Conservation (phyloP, 2,329 filamentous ascomycete species). For the Pseudocercospora cruenta region DNA sequence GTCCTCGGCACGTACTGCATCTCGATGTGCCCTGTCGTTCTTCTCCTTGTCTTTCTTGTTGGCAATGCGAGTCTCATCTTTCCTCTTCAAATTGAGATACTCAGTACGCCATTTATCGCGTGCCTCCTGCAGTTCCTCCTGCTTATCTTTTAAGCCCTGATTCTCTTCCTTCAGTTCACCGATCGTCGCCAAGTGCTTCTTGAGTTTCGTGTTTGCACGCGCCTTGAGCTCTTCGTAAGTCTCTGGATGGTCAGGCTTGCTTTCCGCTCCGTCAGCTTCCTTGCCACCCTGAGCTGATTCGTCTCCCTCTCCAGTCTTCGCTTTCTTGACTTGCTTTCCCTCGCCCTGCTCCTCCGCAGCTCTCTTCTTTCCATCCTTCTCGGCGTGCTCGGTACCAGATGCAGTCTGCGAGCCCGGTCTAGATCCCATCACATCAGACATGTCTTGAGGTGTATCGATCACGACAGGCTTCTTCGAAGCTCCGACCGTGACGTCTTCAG, state of each 20-base stretch:
- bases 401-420: not conserved
- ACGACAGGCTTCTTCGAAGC: not conserved
- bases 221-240: not conserved
- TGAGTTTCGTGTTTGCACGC: constrained; percentile 12
- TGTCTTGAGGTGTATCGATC: not conserved
- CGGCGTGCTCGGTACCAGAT: not conserved
- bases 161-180: constrained; percentile 1
- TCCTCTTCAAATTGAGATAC: not conserved
- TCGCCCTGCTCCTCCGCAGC: not conserved
- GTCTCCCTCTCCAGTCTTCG: not conserved
- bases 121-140: not conserved
- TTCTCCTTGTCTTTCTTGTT: constrained; percentile 8
- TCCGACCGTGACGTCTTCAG: not conserved
- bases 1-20: not conserved
- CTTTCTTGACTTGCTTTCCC: constrained; percentile 9
- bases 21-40: not conserved
- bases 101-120: not conserved
- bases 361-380: constrained; percentile 12
- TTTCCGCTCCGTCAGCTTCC: not conserved
- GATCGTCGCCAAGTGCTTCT: not conserved
- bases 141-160: not conserved
- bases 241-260: not conserved
- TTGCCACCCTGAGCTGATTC: not conserved
- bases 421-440: not conserved
- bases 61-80: not conserved